Percentiles rank a stretch among this genome's conserved stretches.
phyloP scores from a whole-genome alignment of 2,329 filamentous ascomycete genomes.

The Fusarium chlamydosporum region DNA sequence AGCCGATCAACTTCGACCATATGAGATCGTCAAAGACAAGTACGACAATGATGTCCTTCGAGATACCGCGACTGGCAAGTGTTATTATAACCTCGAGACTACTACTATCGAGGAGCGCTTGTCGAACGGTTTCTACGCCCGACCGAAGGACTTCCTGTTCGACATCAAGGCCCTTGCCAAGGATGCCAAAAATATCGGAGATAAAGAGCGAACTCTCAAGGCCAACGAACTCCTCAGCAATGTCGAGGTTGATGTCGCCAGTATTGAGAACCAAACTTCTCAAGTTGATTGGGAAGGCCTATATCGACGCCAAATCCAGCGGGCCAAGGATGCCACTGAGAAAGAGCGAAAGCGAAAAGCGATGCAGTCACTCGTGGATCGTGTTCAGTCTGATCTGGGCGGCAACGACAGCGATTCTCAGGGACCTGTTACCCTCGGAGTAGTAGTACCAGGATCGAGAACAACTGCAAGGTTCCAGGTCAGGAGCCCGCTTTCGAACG shows the following conservation, averaged over 20 bases:
- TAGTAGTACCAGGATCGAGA: conserved; percentile 69
- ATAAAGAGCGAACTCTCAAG: conserved; percentile 85
- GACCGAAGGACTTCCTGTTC: conserved; percentile 87
- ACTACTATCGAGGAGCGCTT: conserved; percentile 95
- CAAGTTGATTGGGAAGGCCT: conserved; percentile 86
- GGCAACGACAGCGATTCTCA: conserved; percentile 68
- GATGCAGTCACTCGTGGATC: conserved; percentile 68
- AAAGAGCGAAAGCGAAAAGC: conserved; percentile 74
- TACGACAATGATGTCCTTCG: conserved; percentile 82
- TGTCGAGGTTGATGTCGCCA: conserved; percentile 91
- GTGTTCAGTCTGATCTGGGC: conserved; percentile 65
- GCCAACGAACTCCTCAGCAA: conserved; percentile 93
- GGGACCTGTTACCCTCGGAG: conserved; percentile 73
- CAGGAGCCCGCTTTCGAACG: conserved; percentile 72
- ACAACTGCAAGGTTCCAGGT: conserved; percentile 70
- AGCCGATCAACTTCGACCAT: conserved; percentile 75
- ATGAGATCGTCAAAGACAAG: conserved; percentile 82
- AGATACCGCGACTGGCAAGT: conserved; percentile 82
- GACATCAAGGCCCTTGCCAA: conserved; percentile 89
- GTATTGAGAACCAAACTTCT: conserved; percentile 76
- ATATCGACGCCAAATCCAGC: conserved; percentile 78
- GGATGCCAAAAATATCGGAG: conserved; percentile 86
- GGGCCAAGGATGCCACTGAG: conserved; percentile 71
- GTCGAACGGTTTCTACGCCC: conserved; percentile 95
- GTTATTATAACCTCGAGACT: conserved; percentile 95